Base-by-base conservation (phyloP, 352 stramenopile genomes). In the Thalassiosira exigua region DNA sequence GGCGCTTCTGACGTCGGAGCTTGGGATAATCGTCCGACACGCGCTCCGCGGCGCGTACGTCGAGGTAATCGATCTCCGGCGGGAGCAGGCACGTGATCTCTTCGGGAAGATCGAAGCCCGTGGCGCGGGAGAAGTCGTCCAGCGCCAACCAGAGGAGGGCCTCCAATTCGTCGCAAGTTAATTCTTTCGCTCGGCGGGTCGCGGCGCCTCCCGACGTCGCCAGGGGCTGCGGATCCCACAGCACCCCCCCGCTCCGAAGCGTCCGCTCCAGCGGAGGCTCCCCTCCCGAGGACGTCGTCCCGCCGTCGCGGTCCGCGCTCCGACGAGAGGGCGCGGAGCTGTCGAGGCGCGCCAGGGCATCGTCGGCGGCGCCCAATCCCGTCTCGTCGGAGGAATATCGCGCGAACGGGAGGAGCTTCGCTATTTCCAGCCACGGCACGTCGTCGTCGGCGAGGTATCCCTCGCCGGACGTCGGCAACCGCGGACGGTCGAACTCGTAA, bases 401-500 rank as follows among this genome's bases (percentile, higher is more conserved):
- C 17, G 75, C 85, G 70, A 87, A 90, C 3, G 87, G 87, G 9
- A 93, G 48, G 0, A 90, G 21, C 17, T 81, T 62, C 3, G 57
- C 66, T 14, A 90, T 79, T n/a, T 22, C 41, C n/a, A 81, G 60
- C 65, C 75, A 85, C 29, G 54, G 64, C 56, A 90, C 81, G 48
- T 91, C 79, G 29, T 69, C 50, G 33, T 75, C 77, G 3, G 58
- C 67, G 19, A 90, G 9, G 69, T 88, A 78, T 21, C 53, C 26
- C 14, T 54, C 52, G 32, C 60, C 29, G 17, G 61, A 42, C 3
- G 82, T 41, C 17, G 79, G 80, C 48, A 87, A 73, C 14, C 61
- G 64, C 11, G 50, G 33, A 42, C 71, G 48, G 17, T 93, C 78
- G 42, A 82, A 93, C 82, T 93, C 87, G 51, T 91, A 93, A 33